phyloP scores from a whole-genome alignment of 2,329 filamentous ascomycete genomes.

The Cadophora malorum region DNA sequence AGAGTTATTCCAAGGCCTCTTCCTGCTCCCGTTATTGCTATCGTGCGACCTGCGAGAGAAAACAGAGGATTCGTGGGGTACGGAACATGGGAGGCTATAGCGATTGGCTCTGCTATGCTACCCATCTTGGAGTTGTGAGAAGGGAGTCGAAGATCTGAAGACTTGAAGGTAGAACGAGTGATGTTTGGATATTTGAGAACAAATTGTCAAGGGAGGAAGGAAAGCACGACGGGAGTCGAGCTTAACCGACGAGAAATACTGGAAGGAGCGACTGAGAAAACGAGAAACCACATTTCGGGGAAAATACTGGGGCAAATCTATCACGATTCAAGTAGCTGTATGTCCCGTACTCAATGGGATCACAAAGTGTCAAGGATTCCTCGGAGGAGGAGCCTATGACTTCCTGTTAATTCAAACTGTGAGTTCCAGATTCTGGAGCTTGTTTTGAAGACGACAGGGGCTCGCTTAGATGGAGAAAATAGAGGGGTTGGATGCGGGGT shows the following conservation, averaged over 20 bases:
- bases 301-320: background rate
- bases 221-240: background rate
- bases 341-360: background rate
- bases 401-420: background rate
- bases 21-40: conserved; percentile 56
- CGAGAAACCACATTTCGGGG: background rate
- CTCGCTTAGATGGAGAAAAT: background rate
- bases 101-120: background rate
- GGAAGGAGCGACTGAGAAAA: background rate
- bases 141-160: background rate
- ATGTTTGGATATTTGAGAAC: background rate
- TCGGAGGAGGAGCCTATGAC: background rate
- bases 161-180: too few relatives aligned
- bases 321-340: background rate
- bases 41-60: conserved; percentile 50
- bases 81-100: background rate
- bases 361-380: background rate
- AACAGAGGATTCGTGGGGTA: conserved; percentile 11
- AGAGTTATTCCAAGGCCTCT: conserved; percentile 57
- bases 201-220: background rate
- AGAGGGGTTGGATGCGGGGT: background rate
- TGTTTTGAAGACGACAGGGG: background rate
- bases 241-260: background rate
- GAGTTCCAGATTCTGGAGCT: background rate
- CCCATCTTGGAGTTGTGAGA: background rate